Evolutionary conservation across 1,139 yeast species (phyloP).

Genomic region (Lodderomyces theae): DNA sequence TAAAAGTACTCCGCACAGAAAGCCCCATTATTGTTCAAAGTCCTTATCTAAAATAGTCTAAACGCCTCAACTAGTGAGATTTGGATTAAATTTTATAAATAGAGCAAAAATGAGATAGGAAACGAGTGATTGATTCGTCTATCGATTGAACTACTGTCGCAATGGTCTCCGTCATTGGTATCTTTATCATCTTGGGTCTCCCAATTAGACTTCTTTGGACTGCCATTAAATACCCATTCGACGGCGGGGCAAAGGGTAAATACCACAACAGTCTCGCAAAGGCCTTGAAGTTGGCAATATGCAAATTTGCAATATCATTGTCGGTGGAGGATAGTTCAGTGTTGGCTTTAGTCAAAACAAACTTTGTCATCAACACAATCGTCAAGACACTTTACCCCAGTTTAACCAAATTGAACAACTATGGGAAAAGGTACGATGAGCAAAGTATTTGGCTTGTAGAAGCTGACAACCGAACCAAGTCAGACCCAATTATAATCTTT

Average conservation of each 20-base stretch:
- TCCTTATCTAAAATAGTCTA: no score
- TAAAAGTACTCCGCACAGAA: no score
- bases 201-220: constrained; percentile 11
- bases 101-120: no score
- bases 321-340: constrained; percentile 13
- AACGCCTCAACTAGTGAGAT: no score
- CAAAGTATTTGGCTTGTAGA: constrained; percentile 39
- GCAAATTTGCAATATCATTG: constrained; percentile 11
- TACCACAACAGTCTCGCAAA: constrained; percentile 8
- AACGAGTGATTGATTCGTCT: background rate
- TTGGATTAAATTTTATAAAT: no score
- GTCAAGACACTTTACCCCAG: constrained; percentile 8
- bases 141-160: background rate
- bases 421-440: constrained; percentile 33
- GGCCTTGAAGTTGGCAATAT: constrained; percentile 12
- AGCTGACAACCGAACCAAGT: constrained; percentile 21
- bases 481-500: constrained; percentile 38
- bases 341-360: constrained; percentile 6
- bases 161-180: constrained; percentile 7
- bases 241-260: constrained; percentile 13
- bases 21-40: no score
- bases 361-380: constrained; percentile 10
- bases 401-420: constrained; percentile 23
- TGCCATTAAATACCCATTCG: constrained; percentile 12
- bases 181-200: constrained; percentile 9